Evolutionary conservation across 768 basidiomycete species (phyloP).

Genomic region (Leccinum variicolor): DNA sequence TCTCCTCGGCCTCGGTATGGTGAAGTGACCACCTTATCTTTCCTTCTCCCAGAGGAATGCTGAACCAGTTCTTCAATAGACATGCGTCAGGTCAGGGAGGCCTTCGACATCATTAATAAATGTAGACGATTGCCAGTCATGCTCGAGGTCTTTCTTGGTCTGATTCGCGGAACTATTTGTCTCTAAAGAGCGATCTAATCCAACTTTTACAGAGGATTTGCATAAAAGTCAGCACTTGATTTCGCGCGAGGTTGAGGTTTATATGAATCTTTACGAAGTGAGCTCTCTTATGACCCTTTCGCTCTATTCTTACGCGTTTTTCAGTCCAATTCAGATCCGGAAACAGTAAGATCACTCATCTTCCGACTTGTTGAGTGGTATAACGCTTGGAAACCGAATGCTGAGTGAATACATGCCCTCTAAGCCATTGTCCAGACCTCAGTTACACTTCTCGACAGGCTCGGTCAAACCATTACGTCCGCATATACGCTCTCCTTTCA

Average conservation of each 20-base stretch:
- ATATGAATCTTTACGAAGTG: constrained; percentile 65
- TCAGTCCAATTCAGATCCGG: constrained; percentile 46
- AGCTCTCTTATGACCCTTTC: constrained; percentile 3
- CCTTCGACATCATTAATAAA: constrained; percentile 57
- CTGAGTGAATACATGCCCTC: constrained; percentile 45
- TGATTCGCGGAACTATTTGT: constrained; percentile 15
- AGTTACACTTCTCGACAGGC: constrained; percentile 35
- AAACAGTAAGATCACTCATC: constrained; percentile 52
- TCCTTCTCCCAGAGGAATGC: background rate
- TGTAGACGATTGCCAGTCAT: constrained; percentile 59
- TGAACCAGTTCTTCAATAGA: constrained; percentile 34
- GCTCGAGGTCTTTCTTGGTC: constrained; percentile 71
- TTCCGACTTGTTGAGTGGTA: constrained; percentile 69
- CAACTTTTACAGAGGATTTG: constrained; percentile 50
- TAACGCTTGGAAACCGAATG: constrained; percentile 65
- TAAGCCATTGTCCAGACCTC: background rate
- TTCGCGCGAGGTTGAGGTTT: constrained; percentile 52
- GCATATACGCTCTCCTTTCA: constrained; percentile 70
- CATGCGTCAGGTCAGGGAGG: constrained; percentile 46
- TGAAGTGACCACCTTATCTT: constrained; percentile 7
- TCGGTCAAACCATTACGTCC: constrained; percentile 56
- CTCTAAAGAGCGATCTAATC: background rate
- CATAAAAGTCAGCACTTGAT: constrained; percentile 57
- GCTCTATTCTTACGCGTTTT: constrained; percentile 1
- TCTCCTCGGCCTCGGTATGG: constrained; percentile 29